phyloP scores from a whole-genome alignment of 2,329 filamentous ascomycete genomes.

The Rugonectria rugulosa region DNA sequence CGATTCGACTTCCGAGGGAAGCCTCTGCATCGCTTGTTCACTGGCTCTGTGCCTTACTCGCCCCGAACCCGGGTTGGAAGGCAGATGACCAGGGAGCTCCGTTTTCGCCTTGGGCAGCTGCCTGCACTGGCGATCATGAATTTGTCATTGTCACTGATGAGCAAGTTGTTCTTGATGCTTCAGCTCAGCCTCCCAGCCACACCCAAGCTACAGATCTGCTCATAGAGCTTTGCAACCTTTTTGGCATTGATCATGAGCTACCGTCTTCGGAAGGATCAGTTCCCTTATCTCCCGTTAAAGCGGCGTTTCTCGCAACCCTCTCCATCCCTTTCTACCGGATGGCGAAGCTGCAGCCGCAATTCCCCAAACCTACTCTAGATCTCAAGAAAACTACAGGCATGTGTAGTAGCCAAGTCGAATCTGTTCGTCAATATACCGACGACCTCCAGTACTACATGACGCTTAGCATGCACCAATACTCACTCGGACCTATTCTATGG shows the following conservation, averaged over 20 bases:
- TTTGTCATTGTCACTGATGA: constrained; percentile 34
- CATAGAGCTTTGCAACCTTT: constrained; percentile 37
- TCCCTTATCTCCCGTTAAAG: constrained; percentile 35
- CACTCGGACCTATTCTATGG: constrained; percentile 40
- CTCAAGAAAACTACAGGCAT: constrained; percentile 10
- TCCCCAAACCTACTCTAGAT: constrained; percentile 29
- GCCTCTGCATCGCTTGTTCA: constrained; percentile 34
- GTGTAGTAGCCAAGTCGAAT: constrained; percentile 18
- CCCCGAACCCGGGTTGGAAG: constrained; percentile 31
- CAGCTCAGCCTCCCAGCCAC: constrained; percentile 24
- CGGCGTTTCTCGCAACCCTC: constrained; percentile 36
- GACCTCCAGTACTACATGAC: constrained; percentile 42
- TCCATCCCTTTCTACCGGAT: constrained; percentile 39
- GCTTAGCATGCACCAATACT: constrained; percentile 39
- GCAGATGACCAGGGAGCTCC: constrained; percentile 28
- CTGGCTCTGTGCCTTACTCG: constrained; percentile 39
- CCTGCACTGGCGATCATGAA: constrained; percentile 21
- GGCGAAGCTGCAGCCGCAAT: constrained; percentile 35
- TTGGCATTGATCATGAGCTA: constrained; percentile 34
- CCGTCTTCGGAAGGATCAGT: constrained; percentile 11
- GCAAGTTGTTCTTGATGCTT: constrained; percentile 25
- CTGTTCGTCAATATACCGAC: constrained; percentile 28
- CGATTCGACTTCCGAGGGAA: constrained; percentile 29
- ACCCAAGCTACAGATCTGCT: constrained; percentile 34
- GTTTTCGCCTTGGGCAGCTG: constrained; percentile 32